Percentiles rank a stretch among this genome's conserved stretches.
Conservation (phyloP, 176 grass and related monocot species). For the Musa schizocarpa region DNA sequence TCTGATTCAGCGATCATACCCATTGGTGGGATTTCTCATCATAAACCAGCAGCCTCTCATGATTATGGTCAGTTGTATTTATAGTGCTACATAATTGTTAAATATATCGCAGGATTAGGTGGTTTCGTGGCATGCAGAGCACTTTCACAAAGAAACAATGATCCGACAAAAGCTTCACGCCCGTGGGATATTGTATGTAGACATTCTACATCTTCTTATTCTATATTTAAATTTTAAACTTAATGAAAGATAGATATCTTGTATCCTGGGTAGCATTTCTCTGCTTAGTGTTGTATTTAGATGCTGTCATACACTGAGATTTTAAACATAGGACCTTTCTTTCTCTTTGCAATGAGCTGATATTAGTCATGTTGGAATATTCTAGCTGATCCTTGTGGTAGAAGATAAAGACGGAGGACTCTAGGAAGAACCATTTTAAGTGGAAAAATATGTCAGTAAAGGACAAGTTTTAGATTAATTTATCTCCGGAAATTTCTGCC, state of each 20-base stretch:
- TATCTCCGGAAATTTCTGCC: neutral
- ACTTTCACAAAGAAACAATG: constrained; percentile 90
- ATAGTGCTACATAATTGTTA: neutral
- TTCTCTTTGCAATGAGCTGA: too few species aligned
- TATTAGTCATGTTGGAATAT: too few species aligned
- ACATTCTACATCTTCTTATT: neutral
- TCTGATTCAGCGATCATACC: constrained; percentile 95
- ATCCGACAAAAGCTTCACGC: constrained; percentile 92
- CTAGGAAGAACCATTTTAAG: neutral
- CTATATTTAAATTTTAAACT: neutral
- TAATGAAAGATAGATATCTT: neutral
- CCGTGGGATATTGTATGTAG: constrained; percentile 90
- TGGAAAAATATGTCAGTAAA: neutral
- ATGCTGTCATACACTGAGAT: neutral
- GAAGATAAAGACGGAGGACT: neutral
- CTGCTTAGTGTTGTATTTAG: neutral
- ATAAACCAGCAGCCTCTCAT: neutral
- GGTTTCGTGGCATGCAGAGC: constrained; percentile 99
- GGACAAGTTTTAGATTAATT: neutral
- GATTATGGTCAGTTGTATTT: neutral
- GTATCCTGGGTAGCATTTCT: neutral
- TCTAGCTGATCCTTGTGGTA: neutral
- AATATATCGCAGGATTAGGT: constrained; percentile 56
- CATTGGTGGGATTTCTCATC: constrained; percentile 44
- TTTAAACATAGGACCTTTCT: too few species aligned